These are phyloP conservation scores for Diaporthe vexans DNA, from an alignment of 2,329 filamentous ascomycete genomes.

Conservation along the genomic window DNA sequence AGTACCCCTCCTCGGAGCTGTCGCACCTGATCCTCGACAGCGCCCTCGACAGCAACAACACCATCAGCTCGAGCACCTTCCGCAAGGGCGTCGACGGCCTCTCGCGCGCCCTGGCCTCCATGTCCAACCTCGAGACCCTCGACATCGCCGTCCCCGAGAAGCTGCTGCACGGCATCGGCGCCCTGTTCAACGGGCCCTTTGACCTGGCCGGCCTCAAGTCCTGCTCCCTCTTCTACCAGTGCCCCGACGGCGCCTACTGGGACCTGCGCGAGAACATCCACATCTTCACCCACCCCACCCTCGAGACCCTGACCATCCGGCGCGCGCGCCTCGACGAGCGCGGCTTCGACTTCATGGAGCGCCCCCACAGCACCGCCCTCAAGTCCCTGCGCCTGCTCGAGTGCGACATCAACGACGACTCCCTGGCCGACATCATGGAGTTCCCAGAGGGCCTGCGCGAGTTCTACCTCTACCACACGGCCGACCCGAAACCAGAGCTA, in stretches of 20 bases:
- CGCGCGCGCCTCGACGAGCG: slow-evolving; percentile 61
- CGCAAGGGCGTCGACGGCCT: slow-evolving; percentile 57
- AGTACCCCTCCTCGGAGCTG: slow-evolving; percentile 60
- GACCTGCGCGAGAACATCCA: slow-evolving; percentile 66
- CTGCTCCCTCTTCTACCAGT: slow-evolving; percentile 63
- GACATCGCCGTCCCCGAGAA: slow-evolving; percentile 60
- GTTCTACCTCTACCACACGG: slow-evolving; percentile 62
- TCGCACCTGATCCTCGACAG: slow-evolving; percentile 57
- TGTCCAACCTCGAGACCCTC: slow-evolving; percentile 64
- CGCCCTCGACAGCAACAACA: slow-evolving; percentile 49
- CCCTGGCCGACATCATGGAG: slow-evolving; percentile 56
- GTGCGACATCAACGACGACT: slow-evolving; percentile 64
- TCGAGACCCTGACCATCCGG: slow-evolving; percentile 60
- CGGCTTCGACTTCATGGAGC: slow-evolving; percentile 63
- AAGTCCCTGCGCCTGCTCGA: slow-evolving; percentile 61
- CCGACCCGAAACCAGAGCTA: slow-evolving; percentile 56
- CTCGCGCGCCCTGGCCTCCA: slow-evolving; percentile 61
- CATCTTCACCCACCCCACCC: slow-evolving; percentile 64
- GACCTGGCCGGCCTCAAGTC: slow-evolving; percentile 62
- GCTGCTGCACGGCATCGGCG: slow-evolving; percentile 61
- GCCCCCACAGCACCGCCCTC: slow-evolving; percentile 61
- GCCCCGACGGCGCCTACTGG: slow-evolving; percentile 60
- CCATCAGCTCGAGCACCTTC: slow-evolving; percentile 46
- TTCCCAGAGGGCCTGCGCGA: slow-evolving; percentile 60
- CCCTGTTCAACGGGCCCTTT: slow-evolving; percentile 64